phyloP scores from a whole-genome alignment of 192 early-diverging fungal species.

The Gamsiella multidivaricata region DNA sequence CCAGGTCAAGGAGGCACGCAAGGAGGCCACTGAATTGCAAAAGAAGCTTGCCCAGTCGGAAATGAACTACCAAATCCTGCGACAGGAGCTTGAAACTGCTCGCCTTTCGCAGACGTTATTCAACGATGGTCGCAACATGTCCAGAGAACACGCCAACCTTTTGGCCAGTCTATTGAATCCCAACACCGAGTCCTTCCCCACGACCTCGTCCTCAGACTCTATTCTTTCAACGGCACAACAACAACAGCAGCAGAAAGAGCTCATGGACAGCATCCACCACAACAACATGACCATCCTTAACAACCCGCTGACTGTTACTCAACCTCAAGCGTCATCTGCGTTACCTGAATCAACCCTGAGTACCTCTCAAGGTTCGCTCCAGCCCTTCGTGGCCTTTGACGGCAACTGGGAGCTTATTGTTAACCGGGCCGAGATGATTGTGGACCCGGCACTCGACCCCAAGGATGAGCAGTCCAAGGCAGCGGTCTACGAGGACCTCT shows the following conservation, averaged over 20 bases:
- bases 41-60: conserved; percentile 54
- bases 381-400: conserved; percentile 44
- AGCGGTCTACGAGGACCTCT: conserved; percentile 17
- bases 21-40: conserved; percentile 62
- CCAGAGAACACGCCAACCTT: conserved; percentile 43
- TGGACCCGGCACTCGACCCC: conserved; percentile 38
- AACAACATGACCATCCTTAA: conserved; percentile 55
- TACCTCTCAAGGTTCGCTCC: conserved; percentile 23
- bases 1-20: conserved; percentile 65
- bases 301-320: conserved; percentile 18
- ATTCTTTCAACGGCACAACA: background rate
- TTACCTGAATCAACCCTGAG: background rate
- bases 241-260: conserved; percentile 41
- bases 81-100: conserved; percentile 39
- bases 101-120: conserved; percentile 48
- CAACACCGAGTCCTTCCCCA: conserved; percentile 52
- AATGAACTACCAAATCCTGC: conserved; percentile 42
- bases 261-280: conserved; percentile 45
- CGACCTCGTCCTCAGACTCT: background rate
- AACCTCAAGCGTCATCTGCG: conserved; percentile 3
- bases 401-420: conserved; percentile 48
- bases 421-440: conserved; percentile 41
- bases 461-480: conserved; percentile 38
- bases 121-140: conserved; percentile 48
- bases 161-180: conserved; percentile 49